Evolutionary conservation across 208 protist genomes (phyloP).

Genomic region (Leishmania gerbilli): DNA sequence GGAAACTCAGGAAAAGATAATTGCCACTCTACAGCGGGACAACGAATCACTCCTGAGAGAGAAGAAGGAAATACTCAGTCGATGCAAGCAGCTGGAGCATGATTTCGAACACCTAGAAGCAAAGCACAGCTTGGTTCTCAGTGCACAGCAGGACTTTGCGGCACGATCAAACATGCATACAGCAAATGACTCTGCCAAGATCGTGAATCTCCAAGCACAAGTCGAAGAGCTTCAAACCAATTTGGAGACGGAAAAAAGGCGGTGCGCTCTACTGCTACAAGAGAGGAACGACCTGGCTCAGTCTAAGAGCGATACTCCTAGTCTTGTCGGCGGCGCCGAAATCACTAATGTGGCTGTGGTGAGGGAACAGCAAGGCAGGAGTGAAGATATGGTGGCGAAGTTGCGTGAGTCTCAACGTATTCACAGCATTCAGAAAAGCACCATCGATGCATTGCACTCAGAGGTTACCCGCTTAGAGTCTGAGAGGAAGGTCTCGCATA

Average conservation of each 20-base stretch:
- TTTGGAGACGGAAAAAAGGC: slow-evolving; percentile 24
- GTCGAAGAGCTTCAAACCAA: slow-evolving; percentile 32
- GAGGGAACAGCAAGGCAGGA: not conserved
- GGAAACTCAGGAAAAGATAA: slow-evolving; percentile 69
- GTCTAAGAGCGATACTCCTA: not conserved
- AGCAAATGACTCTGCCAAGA: slow-evolving; percentile 41
- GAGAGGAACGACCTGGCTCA: not conserved
- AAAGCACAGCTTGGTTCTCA: slow-evolving; percentile 67
- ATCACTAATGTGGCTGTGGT: not conserved
- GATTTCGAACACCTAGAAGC: slow-evolving; percentile 64
- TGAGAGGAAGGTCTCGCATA: slow-evolving; percentile 7
- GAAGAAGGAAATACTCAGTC: slow-evolving; percentile 40
- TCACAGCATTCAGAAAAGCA: slow-evolving; percentile 20
- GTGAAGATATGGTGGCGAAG: slow-evolving; percentile 1
- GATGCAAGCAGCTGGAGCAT: slow-evolving; percentile 46
- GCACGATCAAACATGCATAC: slow-evolving; percentile 30
- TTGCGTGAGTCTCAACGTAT: slow-evolving; percentile 22
- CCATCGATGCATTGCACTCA: slow-evolving; percentile 21
- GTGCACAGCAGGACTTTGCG: slow-evolving; percentile 35
- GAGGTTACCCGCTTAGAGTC: slow-evolving; percentile 21
- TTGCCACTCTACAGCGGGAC: slow-evolving; percentile 69
- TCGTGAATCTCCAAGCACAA: slow-evolving; percentile 50
- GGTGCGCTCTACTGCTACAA: not conserved
- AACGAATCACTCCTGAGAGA: slow-evolving; percentile 61
- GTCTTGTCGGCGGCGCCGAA: not conserved